Percentiles rank a stretch among this genome's conserved stretches.
Conservation (phyloP, 2,329 filamentous ascomycete species). For the Penicillium corylophilum region DNA sequence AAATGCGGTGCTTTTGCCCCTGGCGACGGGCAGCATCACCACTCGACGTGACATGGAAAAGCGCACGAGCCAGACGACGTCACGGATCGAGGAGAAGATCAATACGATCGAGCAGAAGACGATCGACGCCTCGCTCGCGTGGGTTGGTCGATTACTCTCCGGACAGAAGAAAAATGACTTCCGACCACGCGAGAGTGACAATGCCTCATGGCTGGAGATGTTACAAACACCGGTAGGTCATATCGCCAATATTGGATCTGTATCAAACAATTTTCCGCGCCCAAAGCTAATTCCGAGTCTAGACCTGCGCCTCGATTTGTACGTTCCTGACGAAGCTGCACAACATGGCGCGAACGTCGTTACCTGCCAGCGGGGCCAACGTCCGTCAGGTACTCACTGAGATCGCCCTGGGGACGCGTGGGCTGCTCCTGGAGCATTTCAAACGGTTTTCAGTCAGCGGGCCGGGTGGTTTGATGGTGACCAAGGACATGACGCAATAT, state of each 20-base stretch:
- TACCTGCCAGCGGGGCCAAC: constrained; percentile 67
- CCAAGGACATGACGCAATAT: constrained; percentile 94
- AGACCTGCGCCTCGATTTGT: constrained; percentile 77
- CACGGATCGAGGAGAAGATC: constrained; percentile 81
- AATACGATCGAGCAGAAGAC: constrained; percentile 68
- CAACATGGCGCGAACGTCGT: constrained; percentile 61
- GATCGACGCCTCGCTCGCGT: constrained; percentile 71
- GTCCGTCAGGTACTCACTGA: constrained; percentile 79
- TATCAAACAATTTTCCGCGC: neutral
- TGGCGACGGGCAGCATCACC: constrained; percentile 86
- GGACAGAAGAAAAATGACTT: constrained; percentile 88
- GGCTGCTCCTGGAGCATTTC: constrained; percentile 84
- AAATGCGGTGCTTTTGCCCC: constrained; percentile 81
- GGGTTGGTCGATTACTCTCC: constrained; percentile 69
- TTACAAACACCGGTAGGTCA: constrained; percentile 67
- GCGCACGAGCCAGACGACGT: constrained; percentile 69
- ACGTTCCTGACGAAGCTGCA: constrained; percentile 73
- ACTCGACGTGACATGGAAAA: constrained; percentile 88
- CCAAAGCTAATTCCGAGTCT: neutral
- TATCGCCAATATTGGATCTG: neutral
- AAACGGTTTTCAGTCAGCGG: constrained; percentile 92
- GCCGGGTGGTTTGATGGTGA: constrained; percentile 90
- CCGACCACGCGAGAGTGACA: constrained; percentile 75
- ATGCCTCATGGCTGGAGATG: constrained; percentile 61
- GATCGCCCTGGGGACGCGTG: constrained; percentile 74